These are phyloP conservation scores for Aaosphaeria pasadenensis DNA, from an alignment of 2,329 filamentous ascomycete species.

Conservation along the genomic window DNA sequence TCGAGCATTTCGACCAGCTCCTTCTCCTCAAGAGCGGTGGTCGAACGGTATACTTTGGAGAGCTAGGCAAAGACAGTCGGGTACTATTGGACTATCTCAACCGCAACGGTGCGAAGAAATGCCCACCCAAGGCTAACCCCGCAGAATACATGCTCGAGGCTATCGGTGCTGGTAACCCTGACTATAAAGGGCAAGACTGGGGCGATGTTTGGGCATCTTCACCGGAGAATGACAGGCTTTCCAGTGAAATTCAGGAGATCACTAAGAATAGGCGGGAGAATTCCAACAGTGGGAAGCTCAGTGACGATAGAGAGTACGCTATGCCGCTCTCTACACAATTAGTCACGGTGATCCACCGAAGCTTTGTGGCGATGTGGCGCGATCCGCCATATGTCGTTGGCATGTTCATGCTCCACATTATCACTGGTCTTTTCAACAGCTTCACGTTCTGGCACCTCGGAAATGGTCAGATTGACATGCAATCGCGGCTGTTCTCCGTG, in stretches of 20 bases:
- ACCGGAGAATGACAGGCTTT: conserved; percentile 35
- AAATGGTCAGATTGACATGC: conserved; percentile 40
- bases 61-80: conserved; percentile 44
- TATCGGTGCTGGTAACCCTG: conserved; percentile 42
- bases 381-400: conserved; percentile 66
- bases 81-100: conserved; percentile 50
- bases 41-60: conserved; percentile 65
- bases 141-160: conserved; percentile 53
- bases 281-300: conserved; percentile 28
- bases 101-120: conserved; percentile 52
- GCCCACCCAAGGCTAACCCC: conserved; percentile 51
- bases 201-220: conserved; percentile 45
- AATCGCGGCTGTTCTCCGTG: conserved; percentile 67
- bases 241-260: conserved; percentile 41
- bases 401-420: conserved; percentile 57
- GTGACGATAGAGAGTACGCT: conserved; percentile 45
- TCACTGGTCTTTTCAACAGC: conserved; percentile 48
- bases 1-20: conserved; percentile 65
- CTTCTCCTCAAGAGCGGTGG: conserved; percentile 64
- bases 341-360: conserved; percentile 42
- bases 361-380: conserved; percentile 61
- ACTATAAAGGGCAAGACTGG: conserved; percentile 46
- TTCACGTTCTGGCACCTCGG: conserved; percentile 50
- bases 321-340: conserved; percentile 43
- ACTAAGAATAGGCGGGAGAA: conserved; percentile 31